These are phyloP conservation scores for Annulohypoxylon moriforme DNA, from an alignment of 495 filamentous ascomycete genomes.

Conservation along the genomic window DNA sequence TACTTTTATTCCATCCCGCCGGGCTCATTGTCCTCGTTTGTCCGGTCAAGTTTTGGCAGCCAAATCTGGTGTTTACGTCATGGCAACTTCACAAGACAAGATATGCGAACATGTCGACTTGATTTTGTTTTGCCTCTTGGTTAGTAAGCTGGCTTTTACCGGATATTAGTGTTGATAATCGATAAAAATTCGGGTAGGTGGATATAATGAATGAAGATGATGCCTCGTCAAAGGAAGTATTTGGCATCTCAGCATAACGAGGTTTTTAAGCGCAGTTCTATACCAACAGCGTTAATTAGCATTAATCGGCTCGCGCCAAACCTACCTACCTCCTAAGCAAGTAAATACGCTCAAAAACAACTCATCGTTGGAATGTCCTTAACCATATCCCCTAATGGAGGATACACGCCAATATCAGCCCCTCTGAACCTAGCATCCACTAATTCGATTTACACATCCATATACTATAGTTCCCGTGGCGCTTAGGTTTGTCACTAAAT, in stretches of 20 bases:
- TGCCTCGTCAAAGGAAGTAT: background rate
- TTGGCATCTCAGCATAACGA: background rate
- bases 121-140: background rate
- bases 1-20: slow-evolving; percentile 10
- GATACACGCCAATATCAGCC: background rate
- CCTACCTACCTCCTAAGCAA: background rate
- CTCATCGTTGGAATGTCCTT: background rate
- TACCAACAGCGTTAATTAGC: background rate
- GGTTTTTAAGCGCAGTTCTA: background rate
- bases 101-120: background rate
- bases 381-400: background rate
- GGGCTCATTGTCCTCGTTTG: slow-evolving; percentile 8
- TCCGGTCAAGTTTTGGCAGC: background rate
- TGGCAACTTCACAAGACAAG: slow-evolving; percentile 5
- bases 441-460: background rate
- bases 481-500: background rate
- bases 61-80: background rate
- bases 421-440: background rate
- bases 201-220: background rate
- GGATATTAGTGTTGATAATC: background rate
- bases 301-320: background rate
- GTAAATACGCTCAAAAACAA: no score
- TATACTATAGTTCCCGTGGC: background rate
- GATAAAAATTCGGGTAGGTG: background rate
- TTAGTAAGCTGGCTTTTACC: background rate